Evolutionary conservation across 108 stramenopile species (phyloP), one percentile per base, ranked within the genome.

Genomic region (Fistulifera solaris): DNA sequence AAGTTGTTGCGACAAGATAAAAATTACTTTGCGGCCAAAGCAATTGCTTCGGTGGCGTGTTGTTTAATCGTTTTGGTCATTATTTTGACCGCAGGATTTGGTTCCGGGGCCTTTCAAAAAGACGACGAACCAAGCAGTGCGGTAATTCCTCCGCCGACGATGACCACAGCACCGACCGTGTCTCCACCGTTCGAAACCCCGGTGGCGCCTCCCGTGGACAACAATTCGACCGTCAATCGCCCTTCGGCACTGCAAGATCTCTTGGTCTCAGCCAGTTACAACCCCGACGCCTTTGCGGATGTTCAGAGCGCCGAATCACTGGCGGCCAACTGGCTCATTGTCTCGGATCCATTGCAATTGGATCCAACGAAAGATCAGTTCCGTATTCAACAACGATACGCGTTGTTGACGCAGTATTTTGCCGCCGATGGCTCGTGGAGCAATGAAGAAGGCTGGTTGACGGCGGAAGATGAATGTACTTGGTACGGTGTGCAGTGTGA

Each of bases 61-160:
- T 55, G 18, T 18, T 53, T 54, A 47, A 42, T 58, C n/a, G 17
- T 8, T 46, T 25, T 63, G 14, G 38, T 63, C 11, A 43, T 67
- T 27, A 51, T 73, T 13, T 25, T 73, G 11, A 46, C 56, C 21
- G 56, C 58, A 22, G 73, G 73, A 15, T 59, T 75, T 40, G 63
- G 58, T 2, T 62, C 60, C 0, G 68, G 59, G 12, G 46, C 59
- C 8, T 75, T 75, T 48, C 27, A 8, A 35, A 35, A 35, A 8
- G 31, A 35, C 31, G 8, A 35, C 31, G 31, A 35, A 8, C 6
- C 3, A 3, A 19, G 44, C 44, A 45, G 44, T 45, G 19, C 19
- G 44, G 7, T 8, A 45, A 11, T 45, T 45, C 44, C 44, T 8
- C 31, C 3, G 31, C 31, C 31, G 8, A 35, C 31, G 6, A 8